These are phyloP conservation scores for Xylaria sp. DNA, from an alignment of 495 filamentous ascomycete genomes.

Conservation along the genomic window DNA sequence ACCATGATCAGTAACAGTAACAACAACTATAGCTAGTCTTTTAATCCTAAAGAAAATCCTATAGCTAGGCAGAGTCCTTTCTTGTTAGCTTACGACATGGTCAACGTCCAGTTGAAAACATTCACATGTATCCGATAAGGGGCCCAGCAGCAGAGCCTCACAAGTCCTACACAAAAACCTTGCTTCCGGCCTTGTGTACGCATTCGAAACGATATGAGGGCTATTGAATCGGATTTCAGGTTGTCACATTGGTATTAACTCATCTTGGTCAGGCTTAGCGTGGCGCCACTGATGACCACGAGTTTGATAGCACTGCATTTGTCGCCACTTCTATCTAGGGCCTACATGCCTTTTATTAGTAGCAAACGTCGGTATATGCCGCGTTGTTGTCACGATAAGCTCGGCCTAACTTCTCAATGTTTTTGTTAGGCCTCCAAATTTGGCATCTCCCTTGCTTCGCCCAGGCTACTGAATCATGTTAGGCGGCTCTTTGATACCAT, in stretches of 20 bases:
- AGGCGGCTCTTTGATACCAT: slow-evolving; percentile 3
- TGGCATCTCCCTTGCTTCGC: not conserved
- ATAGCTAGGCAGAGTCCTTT: not conserved
- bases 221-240: not conserved
- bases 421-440: not conserved
- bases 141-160: not conserved
- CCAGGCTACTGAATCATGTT: not conserved
- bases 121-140: not conserved
- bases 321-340: not conserved
- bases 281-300: slow-evolving; percentile 1
- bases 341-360: not conserved
- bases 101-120: not conserved
- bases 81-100: not conserved
- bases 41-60: not conserved
- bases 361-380: not conserved
- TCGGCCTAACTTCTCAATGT: not conserved
- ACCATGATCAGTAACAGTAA: not conserved
- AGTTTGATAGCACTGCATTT: not conserved
- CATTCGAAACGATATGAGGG: not conserved
- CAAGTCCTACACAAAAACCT: not conserved
- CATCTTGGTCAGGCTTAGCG: not conserved
- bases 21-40: not conserved
- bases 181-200: not conserved
- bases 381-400: not conserved
- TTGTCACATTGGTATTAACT: not conserved